A percentile compares a stretch with the other conserved stretches of the same genome.
Conservation (phyloP, 2,329 filamentous ascomycete genomes). For the Ophiostoma novo-ulmi region DNA sequence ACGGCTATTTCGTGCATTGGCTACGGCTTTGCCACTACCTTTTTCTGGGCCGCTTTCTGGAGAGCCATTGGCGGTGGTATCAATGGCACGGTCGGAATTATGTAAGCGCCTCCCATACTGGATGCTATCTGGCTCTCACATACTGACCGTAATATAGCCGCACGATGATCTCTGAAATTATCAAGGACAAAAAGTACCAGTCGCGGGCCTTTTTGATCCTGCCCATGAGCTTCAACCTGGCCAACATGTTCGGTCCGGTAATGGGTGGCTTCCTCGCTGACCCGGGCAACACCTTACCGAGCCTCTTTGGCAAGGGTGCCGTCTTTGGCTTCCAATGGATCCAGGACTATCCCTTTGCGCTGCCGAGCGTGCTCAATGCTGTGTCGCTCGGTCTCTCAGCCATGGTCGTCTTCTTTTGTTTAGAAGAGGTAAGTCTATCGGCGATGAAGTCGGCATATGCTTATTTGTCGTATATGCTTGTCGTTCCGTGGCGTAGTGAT, state of each 20-base stretch:
- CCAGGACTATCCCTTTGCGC: slow-evolving; percentile 59
- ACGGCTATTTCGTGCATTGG: slow-evolving; percentile 63
- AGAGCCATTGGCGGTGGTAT: slow-evolving; percentile 57
- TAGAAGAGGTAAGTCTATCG: slow-evolving; percentile 54
- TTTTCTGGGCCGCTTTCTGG: slow-evolving; percentile 60
- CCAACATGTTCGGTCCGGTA: slow-evolving; percentile 53
- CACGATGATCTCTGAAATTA: slow-evolving; percentile 48
- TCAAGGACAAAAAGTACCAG: slow-evolving; percentile 40
- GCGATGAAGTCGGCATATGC: neutral
- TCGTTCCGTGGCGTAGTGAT: neutral
- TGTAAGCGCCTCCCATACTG: slow-evolving; percentile 25
- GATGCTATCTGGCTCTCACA: neutral
- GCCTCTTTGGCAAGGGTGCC: slow-evolving; percentile 56
- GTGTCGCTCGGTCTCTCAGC: slow-evolving; percentile 53
- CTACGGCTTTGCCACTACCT: slow-evolving; percentile 65
- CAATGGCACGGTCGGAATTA: slow-evolving; percentile 47
- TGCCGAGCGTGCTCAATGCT: slow-evolving; percentile 56
- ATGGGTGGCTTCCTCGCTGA: slow-evolving; percentile 61
- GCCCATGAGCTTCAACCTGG: slow-evolving; percentile 68
- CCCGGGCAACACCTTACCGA: slow-evolving; percentile 56
- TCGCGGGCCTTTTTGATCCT: slow-evolving; percentile 42
- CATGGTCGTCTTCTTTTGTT: slow-evolving; percentile 53
- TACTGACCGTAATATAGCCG: slow-evolving; percentile 9
- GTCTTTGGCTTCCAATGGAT: slow-evolving; percentile 60
- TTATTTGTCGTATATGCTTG: neutral